These are phyloP conservation scores for Populus tomentosa DNA, from an alignment of 441 rosid species.

Conservation along the genomic window DNA sequence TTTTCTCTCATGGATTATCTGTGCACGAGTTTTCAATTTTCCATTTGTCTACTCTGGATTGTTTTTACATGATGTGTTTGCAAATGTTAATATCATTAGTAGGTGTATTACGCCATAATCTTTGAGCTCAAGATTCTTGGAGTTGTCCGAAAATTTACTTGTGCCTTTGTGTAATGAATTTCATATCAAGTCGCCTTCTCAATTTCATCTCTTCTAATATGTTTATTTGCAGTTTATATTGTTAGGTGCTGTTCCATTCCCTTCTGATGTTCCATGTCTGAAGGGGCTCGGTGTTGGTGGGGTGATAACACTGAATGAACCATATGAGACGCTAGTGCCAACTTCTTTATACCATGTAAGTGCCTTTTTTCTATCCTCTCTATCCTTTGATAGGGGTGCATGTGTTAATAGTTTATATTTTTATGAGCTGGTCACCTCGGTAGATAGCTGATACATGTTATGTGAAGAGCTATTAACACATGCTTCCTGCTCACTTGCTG, in stretches of 20 bases:
- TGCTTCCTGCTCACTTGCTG: background rate
- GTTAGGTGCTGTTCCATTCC: conserved; percentile 65
- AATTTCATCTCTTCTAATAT: background rate
- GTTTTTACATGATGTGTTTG: background rate
- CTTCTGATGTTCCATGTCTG: conserved; percentile 77
- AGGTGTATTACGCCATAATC: background rate
- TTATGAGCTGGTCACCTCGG: background rate
- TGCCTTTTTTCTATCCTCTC: background rate
- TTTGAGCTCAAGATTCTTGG: background rate
- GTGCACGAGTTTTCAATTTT: background rate
- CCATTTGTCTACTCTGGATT: too few relatives aligned
- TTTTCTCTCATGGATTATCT: background rate
- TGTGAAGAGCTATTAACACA: background rate
- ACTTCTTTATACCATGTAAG: conserved; percentile 77
- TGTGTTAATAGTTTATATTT: background rate
- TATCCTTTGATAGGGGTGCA: background rate
- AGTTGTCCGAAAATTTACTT: background rate
- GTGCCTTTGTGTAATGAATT: background rate
- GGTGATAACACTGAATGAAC: conserved; percentile 83
- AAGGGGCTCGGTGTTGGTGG: conserved; percentile 81
- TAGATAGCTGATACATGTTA: background rate
- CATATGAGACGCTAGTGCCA: conserved; percentile 94
- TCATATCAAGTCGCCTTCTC: background rate
- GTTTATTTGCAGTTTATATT: conserved; percentile 29
- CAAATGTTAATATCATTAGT: background rate